These are phyloP conservation scores for Phaeosphaeriaceae sp. DNA, from an alignment of 2,329 filamentous ascomycete species.

Conservation along the genomic window DNA sequence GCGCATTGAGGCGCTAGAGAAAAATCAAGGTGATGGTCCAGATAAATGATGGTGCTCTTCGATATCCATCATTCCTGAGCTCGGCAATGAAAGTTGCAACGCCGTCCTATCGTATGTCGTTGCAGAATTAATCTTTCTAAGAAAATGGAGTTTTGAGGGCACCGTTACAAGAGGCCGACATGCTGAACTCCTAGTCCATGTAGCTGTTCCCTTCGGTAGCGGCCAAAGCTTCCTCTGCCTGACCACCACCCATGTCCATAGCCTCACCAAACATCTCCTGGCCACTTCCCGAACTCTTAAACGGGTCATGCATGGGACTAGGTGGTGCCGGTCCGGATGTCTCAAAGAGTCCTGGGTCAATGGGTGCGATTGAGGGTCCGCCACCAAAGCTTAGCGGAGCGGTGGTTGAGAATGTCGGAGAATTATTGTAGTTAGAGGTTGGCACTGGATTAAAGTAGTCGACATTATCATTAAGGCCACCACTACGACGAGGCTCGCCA, in stretches of 20 bases:
- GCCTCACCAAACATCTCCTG: conserved; percentile 47
- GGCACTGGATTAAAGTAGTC: conserved; percentile 42
- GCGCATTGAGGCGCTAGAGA: background rate
- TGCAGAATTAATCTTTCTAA: conserved; percentile 6
- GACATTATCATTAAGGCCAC: conserved; percentile 29
- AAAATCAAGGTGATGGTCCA: background rate
- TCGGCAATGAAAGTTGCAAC: conserved; percentile 8
- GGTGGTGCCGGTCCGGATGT: conserved; percentile 36
- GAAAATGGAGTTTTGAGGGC: background rate
- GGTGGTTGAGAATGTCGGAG: conserved; percentile 41
- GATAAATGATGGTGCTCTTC: background rate
- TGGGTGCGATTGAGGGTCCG: conserved; percentile 36
- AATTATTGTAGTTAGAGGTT: conserved; percentile 39
- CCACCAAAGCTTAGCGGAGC: conserved; percentile 39
- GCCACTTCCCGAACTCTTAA: conserved; percentile 46
- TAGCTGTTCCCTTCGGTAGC: conserved; percentile 44
- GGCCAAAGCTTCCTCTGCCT: conserved; percentile 47
- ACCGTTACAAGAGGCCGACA: background rate
- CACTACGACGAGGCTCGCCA: conserved; percentile 39
- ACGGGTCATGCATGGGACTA: conserved; percentile 45
- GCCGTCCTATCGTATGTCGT: conserved; percentile 19
- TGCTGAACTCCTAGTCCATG: conserved; percentile 35
- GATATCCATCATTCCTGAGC: background rate
- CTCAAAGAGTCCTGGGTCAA: conserved; percentile 48
- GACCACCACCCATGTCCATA: conserved; percentile 44